A percentile compares a stretch with the other conserved stretches of the same genome.
Evolutionary conservation across 441 rosid genomes (phyloP).

Genomic region (Adansonia grandidieri): DNA sequence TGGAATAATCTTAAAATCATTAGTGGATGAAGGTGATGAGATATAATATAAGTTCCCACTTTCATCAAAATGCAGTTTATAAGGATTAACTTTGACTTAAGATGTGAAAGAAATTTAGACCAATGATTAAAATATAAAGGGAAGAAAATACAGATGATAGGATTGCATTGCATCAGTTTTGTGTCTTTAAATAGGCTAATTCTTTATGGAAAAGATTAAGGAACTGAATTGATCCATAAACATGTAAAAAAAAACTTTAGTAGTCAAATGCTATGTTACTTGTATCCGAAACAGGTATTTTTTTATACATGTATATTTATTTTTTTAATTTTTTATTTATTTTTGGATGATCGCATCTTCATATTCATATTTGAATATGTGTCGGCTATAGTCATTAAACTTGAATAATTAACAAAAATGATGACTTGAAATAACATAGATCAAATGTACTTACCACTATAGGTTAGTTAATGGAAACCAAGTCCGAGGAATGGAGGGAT

Average conservation of each 20-base stretch:
- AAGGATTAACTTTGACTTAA: constrained; percentile 17
- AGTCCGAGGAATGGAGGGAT: constrained; percentile 12
- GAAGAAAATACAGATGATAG: neutral
- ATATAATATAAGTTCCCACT: neutral
- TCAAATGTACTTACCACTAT: neutral
- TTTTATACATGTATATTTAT: too few relatives aligned
- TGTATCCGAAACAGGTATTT: too few relatives aligned
- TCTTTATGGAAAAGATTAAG: constrained; percentile 11
- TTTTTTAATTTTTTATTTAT: too few relatives aligned
- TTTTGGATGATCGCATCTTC: too few relatives aligned
- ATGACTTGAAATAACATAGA: too few relatives aligned
- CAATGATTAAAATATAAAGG: neutral
- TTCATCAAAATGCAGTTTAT: neutral
- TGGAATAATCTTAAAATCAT: neutral
- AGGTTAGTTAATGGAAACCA: constrained; percentile 1
- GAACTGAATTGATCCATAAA: neutral
- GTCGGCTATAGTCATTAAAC: too few relatives aligned
- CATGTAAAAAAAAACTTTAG: neutral
- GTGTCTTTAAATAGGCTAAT: constrained; percentile 17
- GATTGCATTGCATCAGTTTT: constrained; percentile 6
- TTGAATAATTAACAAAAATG: too few relatives aligned
- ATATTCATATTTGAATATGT: too few relatives aligned
- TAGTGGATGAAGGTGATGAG: constrained; percentile 12
- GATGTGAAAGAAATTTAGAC: constrained; percentile 15
- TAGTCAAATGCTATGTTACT: neutral